Base-by-base conservation (phyloP, 2,329 filamentous ascomycete species). In the Metarhizium guizhouense region DNA sequence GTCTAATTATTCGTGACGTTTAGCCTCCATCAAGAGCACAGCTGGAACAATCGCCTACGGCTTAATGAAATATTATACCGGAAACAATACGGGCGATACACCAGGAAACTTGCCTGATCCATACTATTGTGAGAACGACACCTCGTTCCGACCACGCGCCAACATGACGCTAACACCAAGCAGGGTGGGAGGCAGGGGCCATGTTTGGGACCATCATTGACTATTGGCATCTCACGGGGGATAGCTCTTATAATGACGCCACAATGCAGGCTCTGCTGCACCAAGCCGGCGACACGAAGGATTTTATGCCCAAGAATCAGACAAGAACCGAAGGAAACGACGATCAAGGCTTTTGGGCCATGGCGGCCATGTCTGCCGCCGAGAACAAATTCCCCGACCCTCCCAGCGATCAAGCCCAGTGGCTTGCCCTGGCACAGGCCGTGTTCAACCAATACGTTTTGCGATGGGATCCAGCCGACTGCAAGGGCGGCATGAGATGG, bases 331-430 rank as follows among this genome's bases (percentile, higher is more conserved):
- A 79, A 58, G 86, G 86, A 60, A 90, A 89, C 70, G 87, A 90
- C 60, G 87, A 90, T 63, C 87, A 90, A 68, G 85, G 87, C 6
- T 93, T 94, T 71, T 95, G 90, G 90, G 88, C 82, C n/a, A 80
- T 94, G 75, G 83, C 89, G 1, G 87, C 86, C 58, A 87, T 95
- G 77, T 80, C 82, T 10, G 90, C 90, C 2, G 86, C 87, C 42
- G 90, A 95, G 70, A 82, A 85, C 63, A 84, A 84, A 59, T 93
- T 87, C 64, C 85, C 86, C 2, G 80, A 90, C 62, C 85, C 87
- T 4, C 78, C 81, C 0, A 60, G 74, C 0, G 80, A 78, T 56
- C 67, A 84, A 54, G 83, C 87, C 0, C 84, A 87, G 58, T 95
- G 76, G 88, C 77, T 94, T n/a, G 83, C 85, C 6, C 78, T 94